Percentiles rank a stretch among this genome's conserved stretches.
Evolutionary conservation across 75 land plant species (phyloP).

Genomic region (Pinus taeda): DNA sequence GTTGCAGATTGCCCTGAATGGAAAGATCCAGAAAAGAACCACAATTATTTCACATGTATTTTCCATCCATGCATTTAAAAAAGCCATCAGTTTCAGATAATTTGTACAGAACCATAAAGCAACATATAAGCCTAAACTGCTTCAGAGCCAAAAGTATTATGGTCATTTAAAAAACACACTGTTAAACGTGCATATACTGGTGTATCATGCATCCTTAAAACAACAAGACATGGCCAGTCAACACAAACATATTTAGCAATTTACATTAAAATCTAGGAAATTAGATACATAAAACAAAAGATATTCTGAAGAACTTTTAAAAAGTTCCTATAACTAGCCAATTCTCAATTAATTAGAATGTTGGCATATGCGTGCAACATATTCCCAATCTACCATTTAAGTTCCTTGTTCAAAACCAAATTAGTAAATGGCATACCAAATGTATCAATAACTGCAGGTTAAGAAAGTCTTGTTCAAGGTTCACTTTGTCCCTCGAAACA

Average conservation of each 20-base stretch:
- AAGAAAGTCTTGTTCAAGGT: too few species aligned
- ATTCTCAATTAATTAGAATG: not conserved
- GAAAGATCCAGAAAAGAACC: not conserved
- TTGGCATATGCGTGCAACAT: too few species aligned
- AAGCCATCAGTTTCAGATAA: not conserved
- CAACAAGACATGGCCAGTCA: not conserved
- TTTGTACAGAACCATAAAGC: not conserved
- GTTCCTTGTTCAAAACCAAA: too few species aligned
- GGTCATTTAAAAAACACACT: not conserved
- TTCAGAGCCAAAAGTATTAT: not conserved
- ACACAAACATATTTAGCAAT: not conserved
- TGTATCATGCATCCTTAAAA: not conserved
- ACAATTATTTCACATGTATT: not conserved
- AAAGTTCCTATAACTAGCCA: not conserved
- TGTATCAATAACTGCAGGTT: too few species aligned
- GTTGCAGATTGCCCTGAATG: constrained; percentile 1
- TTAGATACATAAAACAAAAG: not conserved
- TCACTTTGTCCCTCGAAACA: too few species aligned
- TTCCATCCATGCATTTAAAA: not conserved
- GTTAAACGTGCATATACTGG: not conserved
- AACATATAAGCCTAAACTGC: not conserved
- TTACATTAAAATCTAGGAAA: not conserved
- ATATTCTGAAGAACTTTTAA: not conserved
- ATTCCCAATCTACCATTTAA: too few species aligned
- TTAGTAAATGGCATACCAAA: too few species aligned